phyloP scores from a whole-genome alignment of 805 yeast species.

The Grigorovia transvaalensis region DNA sequence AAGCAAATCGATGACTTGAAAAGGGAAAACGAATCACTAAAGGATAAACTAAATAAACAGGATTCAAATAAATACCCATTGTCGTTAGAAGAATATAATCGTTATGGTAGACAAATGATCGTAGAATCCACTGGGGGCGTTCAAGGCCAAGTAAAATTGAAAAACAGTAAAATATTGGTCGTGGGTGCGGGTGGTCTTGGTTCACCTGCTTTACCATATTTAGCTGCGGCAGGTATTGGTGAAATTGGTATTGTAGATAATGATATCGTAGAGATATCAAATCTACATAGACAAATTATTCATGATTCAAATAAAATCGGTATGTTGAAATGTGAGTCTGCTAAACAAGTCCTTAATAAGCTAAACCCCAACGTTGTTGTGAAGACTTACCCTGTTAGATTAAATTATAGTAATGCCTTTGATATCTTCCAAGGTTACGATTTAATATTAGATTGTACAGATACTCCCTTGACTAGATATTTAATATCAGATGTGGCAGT shows the following conservation, averaged over 20 bases:
- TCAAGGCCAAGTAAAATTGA: slow-evolving; percentile 48
- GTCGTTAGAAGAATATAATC: slow-evolving; percentile 54
- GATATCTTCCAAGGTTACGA: slow-evolving; percentile 57
- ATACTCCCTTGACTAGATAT: slow-evolving; percentile 80
- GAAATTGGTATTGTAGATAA: slow-evolving; percentile 76
- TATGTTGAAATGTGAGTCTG: slow-evolving; percentile 67
- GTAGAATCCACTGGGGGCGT: slow-evolving; percentile 65
- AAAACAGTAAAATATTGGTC: slow-evolving; percentile 52
- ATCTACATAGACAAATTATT: slow-evolving; percentile 80
- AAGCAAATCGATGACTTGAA: slow-evolving; percentile 18
- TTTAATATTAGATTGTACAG: slow-evolving; percentile 84
- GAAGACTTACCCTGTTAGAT: slow-evolving; percentile 39
- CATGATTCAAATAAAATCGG: slow-evolving; percentile 65
- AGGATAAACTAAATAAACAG: slow-evolving; percentile 6
- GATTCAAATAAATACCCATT: slow-evolving; percentile 11
- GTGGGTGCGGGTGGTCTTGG: slow-evolving; percentile 98
- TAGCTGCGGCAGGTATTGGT: slow-evolving; percentile 85
- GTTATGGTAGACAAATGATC: slow-evolving; percentile 94
- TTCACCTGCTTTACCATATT: slow-evolving; percentile 76
- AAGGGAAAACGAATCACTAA: slow-evolving; percentile 21
- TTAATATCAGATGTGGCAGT: slow-evolving; percentile 80
- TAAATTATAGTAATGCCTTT: slow-evolving; percentile 50
- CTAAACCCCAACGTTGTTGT: slow-evolving; percentile 64
- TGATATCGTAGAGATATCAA: slow-evolving; percentile 75
- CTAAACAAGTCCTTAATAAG: slow-evolving; percentile 39